Conservation (phyloP, 164 flowering plant genomes). For the Paratinospora sagittata region DNA sequence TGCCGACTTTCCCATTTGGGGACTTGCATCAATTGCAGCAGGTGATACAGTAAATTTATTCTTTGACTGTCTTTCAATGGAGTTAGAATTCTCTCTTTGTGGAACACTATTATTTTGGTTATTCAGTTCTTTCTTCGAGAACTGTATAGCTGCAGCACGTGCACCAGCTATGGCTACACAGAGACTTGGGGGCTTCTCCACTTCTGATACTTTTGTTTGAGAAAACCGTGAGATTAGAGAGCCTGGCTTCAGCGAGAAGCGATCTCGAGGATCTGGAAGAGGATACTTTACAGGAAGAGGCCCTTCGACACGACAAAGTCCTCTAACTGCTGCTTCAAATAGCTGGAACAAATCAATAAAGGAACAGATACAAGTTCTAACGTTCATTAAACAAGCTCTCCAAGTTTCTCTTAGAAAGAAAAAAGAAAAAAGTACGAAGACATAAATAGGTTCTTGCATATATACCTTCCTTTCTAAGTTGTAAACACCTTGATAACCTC, state of each 20-base stretch:
- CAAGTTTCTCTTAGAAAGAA: background rate
- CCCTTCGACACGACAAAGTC: slow-evolving; percentile 49
- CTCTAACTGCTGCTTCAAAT: slow-evolving; percentile 69
- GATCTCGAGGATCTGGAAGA: slow-evolving; percentile 57
- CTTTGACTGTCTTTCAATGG: slow-evolving; percentile 17
- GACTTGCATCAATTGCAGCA: background rate
- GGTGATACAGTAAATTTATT: slow-evolving; percentile 8
- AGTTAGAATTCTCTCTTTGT: background rate
- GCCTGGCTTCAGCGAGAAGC: slow-evolving; percentile 74
- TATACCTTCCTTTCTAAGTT: slow-evolving; percentile 81
- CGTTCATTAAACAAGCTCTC: background rate
- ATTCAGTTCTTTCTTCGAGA: slow-evolving; percentile 41
- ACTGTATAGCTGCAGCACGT: slow-evolving; percentile 73
- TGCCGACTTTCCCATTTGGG: background rate
- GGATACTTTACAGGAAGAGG: slow-evolving; percentile 70
- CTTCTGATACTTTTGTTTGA: slow-evolving; percentile 24
- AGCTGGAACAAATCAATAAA: slow-evolving; percentile 30
- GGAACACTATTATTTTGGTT: background rate
- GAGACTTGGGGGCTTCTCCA: slow-evolving; percentile 43
- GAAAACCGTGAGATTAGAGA: slow-evolving; percentile 29
- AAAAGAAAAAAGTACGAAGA: background rate
- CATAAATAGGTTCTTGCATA: background rate
- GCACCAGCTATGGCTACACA: slow-evolving; percentile 81
- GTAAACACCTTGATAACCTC: slow-evolving; percentile 80
- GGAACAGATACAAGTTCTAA: background rate